Percentiles rank a stretch among this genome's conserved stretches.
Evolutionary conservation across 169 alveolate species (phyloP).

Genomic region (Plasmodium vinckei): DNA sequence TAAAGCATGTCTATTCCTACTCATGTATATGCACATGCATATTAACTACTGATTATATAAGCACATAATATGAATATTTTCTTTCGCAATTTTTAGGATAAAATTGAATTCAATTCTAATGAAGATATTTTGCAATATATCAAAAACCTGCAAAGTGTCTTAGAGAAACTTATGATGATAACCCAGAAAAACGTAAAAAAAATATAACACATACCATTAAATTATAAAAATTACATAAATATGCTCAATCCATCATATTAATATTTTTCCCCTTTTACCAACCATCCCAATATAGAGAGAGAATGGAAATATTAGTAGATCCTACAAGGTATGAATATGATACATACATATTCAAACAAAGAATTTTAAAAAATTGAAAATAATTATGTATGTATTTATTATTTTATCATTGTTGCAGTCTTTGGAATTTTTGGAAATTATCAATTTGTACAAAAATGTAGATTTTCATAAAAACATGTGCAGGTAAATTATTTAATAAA

Average conservation of each 20-base stretch:
- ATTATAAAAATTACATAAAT: neutral
- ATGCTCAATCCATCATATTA: neutral
- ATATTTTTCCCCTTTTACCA: constrained; percentile 1
- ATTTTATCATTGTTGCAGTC: constrained; percentile 48
- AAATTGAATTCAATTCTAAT: constrained; percentile 57
- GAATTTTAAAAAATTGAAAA: neutral
- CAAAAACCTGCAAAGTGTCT: constrained; percentile 27
- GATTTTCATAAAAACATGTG: constrained; percentile 76
- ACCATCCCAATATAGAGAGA: constrained; percentile 30
- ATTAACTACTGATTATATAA: neutral
- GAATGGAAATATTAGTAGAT: constrained; percentile 73
- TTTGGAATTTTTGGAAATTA: constrained; percentile 64
- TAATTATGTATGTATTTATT: neutral
- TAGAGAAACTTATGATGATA: constrained; percentile 62
- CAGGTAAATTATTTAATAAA: constrained; percentile 28
- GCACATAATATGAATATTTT: neutral
- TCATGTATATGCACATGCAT: neutral
- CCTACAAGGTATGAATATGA: constrained; percentile 55
- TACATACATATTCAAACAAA: neutral
- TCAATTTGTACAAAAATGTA: constrained; percentile 61
- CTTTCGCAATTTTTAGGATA: constrained; percentile 27
- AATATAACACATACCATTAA: neutral
- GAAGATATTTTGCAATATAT: constrained; percentile 73
- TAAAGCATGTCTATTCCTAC: neutral
- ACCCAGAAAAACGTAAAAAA: constrained; percentile 74